Evolutionary conservation across 768 basidiomycete species (phyloP).

Genomic region (Tremella yokohamensis): DNA sequence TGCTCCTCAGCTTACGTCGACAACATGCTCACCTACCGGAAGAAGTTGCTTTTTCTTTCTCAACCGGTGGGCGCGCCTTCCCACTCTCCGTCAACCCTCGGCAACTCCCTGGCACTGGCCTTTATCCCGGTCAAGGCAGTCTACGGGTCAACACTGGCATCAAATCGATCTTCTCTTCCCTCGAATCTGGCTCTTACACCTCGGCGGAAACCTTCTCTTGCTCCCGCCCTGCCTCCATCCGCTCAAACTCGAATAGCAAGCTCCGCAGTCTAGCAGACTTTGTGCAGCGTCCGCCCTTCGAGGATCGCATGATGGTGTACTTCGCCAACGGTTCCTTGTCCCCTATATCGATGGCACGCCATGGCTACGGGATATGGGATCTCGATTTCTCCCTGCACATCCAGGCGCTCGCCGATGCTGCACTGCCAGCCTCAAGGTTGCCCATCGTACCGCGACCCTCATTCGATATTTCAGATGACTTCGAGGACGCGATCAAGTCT

Average conservation of each 20-base stretch:
- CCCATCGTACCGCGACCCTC: background rate
- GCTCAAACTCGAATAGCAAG: background rate
- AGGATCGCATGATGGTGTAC: constrained; percentile 38
- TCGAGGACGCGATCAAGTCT: background rate
- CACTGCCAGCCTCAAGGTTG: background rate
- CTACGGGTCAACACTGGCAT: constrained; percentile 24
- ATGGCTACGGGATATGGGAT: constrained; percentile 41
- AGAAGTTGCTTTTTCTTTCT: constrained; percentile 37
- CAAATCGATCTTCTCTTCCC: constrained; percentile 15
- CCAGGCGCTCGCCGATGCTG: constrained; percentile 13
- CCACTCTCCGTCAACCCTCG: constrained; percentile 31
- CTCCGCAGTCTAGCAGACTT: constrained; percentile 31
- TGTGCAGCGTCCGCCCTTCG: constrained; percentile 37
- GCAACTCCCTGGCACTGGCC: constrained; percentile 10
- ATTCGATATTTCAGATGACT: background rate
- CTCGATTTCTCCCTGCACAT: constrained; percentile 41
- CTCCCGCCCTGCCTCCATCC: background rate
- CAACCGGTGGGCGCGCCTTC: constrained; percentile 33
- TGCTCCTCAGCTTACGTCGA: constrained; percentile 26
- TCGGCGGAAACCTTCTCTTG: too few relatives aligned
- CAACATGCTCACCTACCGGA: constrained; percentile 34
- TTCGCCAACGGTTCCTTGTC: constrained; percentile 30
- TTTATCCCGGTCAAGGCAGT: constrained; percentile 26
- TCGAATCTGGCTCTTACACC: constrained; percentile 18
- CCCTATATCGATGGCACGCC: constrained; percentile 36